These are phyloP conservation scores for Ottelia alismoides DNA, from an alignment of 106 monocot species.

Conservation along the genomic window DNA sequence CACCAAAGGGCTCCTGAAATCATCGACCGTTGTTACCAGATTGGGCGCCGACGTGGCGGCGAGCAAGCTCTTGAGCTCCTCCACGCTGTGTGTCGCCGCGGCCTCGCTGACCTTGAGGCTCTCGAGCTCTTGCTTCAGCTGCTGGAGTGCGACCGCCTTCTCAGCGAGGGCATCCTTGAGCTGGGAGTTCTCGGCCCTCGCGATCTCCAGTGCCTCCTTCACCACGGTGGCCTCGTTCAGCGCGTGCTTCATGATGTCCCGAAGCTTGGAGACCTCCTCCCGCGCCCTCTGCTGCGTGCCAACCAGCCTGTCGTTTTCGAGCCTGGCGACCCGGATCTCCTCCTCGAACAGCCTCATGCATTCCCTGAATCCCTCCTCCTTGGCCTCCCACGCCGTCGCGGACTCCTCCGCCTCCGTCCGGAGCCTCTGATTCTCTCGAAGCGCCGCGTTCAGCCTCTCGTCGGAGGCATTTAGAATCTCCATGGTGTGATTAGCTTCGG, in stretches of 20 bases:
- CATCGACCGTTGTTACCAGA: slow-evolving; percentile 2
- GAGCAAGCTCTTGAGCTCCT: slow-evolving; percentile 34
- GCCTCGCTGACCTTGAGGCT: slow-evolving; percentile 38
- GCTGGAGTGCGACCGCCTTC: slow-evolving; percentile 24
- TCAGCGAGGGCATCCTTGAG: slow-evolving; percentile 36
- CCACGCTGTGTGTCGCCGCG: slow-evolving; percentile 29
- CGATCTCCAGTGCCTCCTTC: slow-evolving; percentile 75
- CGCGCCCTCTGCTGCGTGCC: slow-evolving; percentile 30
- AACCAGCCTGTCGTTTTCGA: slow-evolving; percentile 34
- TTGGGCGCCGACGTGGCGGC: slow-evolving; percentile 17
- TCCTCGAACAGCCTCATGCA: slow-evolving; percentile 57
- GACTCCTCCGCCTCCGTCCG: slow-evolving; percentile 56
- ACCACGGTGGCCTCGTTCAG: slow-evolving; percentile 51
- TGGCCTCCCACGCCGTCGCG: slow-evolving; percentile 36
- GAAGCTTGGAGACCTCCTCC: slow-evolving; percentile 47
- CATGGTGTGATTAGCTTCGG: slow-evolving; percentile 15
- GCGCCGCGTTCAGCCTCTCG: slow-evolving; percentile 16
- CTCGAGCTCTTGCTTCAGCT: slow-evolving; percentile 27
- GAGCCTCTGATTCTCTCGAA: slow-evolving; percentile 30
- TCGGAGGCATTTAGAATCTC: slow-evolving; percentile 19
- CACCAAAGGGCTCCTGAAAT: neutral
- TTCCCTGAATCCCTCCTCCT: slow-evolving; percentile 47
- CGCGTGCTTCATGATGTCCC: slow-evolving; percentile 78
- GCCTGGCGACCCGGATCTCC: slow-evolving; percentile 27
- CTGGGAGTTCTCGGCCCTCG: slow-evolving; percentile 50